Percentiles rank a stretch among this genome's conserved stretches.
phyloP scores from a whole-genome alignment of 176 grass and related monocot genomes.

The Poa annua region DNA sequence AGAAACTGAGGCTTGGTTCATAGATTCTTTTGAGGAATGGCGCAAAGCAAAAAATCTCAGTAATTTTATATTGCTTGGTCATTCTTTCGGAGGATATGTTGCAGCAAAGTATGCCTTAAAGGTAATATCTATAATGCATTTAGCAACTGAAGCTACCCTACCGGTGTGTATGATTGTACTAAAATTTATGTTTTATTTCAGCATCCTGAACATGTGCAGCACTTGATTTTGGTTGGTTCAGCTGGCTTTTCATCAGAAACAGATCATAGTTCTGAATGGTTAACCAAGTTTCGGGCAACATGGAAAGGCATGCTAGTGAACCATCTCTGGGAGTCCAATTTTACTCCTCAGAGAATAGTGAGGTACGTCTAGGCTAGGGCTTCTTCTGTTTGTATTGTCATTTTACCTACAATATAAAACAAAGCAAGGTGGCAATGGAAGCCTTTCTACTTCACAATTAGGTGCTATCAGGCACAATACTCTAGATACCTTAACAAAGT shows the following conservation, averaged over 20 bases:
- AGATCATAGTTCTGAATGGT: conserved; percentile 84
- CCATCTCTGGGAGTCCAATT: conserved; percentile 97
- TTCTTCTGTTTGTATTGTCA: conserved; percentile 20
- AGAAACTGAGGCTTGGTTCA: conserved; percentile 99
- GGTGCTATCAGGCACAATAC: not conserved
- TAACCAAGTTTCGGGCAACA: conserved; percentile 86
- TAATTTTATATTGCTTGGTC: conserved; percentile 96
- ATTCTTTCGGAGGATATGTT: conserved; percentile 98
- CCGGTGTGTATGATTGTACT: conserved; percentile 27
- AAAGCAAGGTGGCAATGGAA: not conserved
- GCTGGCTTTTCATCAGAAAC: conserved; percentile 89
- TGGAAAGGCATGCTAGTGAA: conserved; percentile 88
- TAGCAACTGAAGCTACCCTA: conserved; percentile 11
- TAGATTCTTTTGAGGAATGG: conserved; percentile 99
- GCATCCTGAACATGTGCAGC: conserved; percentile 95
- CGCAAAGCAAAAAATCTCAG: conserved; percentile 91
- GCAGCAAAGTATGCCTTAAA: conserved; percentile 93
- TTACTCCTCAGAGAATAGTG: conserved; percentile 90
- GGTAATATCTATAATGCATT: conserved; percentile 50
- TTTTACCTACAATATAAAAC: not conserved
- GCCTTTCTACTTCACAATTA: not conserved
- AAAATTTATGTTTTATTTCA: conserved; percentile 49
- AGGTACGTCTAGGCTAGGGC: conserved; percentile 52
- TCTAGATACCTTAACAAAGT: not conserved
- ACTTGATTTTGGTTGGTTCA: conserved; percentile 97